These are phyloP conservation scores for Alternaria tenuissima DNA, from an alignment of 2,329 filamentous ascomycete species.

Conservation along the genomic window DNA sequence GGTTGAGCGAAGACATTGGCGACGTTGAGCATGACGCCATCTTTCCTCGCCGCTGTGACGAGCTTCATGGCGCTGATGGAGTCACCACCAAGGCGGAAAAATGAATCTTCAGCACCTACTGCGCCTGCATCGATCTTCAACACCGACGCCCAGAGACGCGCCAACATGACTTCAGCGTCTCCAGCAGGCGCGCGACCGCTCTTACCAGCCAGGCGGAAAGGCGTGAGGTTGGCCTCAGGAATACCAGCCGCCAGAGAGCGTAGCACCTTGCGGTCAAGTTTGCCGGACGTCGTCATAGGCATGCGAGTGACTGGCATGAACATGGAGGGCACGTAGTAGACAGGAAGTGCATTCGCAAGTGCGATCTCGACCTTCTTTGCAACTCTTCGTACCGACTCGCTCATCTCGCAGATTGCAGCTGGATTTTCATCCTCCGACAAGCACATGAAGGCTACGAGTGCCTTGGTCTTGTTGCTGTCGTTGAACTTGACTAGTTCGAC, in stretches of 20 bases:
- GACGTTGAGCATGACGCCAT: conserved; percentile 53
- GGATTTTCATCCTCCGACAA: conserved; percentile 38
- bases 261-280: conserved; percentile 53
- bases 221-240: conserved; percentile 34
- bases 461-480: conserved; percentile 35
- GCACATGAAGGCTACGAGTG: conserved; percentile 42
- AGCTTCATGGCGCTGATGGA: conserved; percentile 58
- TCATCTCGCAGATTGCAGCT: conserved; percentile 32
- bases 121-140: conserved; percentile 50
- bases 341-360: conserved; percentile 45
- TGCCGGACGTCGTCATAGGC: conserved; percentile 55
- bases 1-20: conserved; percentile 57
- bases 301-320: conserved; percentile 54
- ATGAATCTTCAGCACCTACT: conserved; percentile 56
- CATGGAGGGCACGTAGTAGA: conserved; percentile 56
- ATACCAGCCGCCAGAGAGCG: conserved; percentile 47
- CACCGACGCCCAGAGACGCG: conserved; percentile 51
- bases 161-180: conserved; percentile 29
- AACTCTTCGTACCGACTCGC: conserved; percentile 22
- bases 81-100: conserved; percentile 58
- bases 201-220: conserved; percentile 41
- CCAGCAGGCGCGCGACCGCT: conserved; percentile 41
- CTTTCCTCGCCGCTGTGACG: conserved; percentile 52
- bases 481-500: conserved; percentile 53
- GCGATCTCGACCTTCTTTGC: conserved; percentile 38